Base-by-base conservation (phyloP, 2,329 filamentous ascomycete species). In the Cladosporium phlei region DNA sequence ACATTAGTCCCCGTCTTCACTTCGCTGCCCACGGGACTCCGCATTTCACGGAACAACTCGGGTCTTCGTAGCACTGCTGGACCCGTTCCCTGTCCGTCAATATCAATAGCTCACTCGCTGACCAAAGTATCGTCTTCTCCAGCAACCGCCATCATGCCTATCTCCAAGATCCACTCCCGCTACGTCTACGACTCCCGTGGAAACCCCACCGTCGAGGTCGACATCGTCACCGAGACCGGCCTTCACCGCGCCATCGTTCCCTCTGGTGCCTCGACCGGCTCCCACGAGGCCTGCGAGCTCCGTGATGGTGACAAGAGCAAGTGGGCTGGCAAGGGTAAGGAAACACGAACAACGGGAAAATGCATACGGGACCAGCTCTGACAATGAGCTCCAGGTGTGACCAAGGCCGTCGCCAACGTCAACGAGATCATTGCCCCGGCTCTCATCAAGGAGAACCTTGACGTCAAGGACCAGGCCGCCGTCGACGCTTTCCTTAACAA, bases 171-270 rank as follows among this genome's bases (percentile, higher is more conserved):
- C 63, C 72, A 76, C 69, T 71, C 72, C 55, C 73, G 93, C 69
- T 90, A 85, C 67, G 89, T 98, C 78, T 98, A 76, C 82, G 93
- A 98, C 82, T 97, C 93, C 71, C 91, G 93, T 60, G 82, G 82
- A 70, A 98, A 98, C 84, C 93, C 93, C 66, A 98, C 93, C 69
- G 91, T 96, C 67, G 91, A 97, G 80, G 91, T 97, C 65, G 91
- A 96, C 70, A 82, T 96, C 63, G 86, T 95, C 75, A 96, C 90
- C 62, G 88, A 95, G 77, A 94, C 86, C 63, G 91, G 91, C 67
- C 84, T 97, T 55, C 90, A 96, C 83, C 89, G 91, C 68, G 90
- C 91, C 69, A 96, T 96, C 69, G 91, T 97, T 55, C 91, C 91
- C 64, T 96, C 90, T 58, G 91, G 91, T 71, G 91, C 91, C 65